Conservation (phyloP, 2,329 filamentous ascomycete genomes). For the Massarina eburnea region DNA sequence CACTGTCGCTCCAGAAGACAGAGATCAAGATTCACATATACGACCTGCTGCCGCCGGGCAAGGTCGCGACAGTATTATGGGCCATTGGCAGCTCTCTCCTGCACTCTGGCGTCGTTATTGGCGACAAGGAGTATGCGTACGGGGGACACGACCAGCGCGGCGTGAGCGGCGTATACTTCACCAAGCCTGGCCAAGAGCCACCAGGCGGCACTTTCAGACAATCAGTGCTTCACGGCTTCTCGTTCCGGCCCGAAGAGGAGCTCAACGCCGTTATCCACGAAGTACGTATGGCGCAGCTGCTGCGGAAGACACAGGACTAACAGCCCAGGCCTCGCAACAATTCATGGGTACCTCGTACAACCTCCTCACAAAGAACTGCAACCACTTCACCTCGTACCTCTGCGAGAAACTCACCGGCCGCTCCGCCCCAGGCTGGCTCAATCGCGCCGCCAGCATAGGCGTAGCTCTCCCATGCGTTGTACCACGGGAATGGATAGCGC, state of each 20-base stretch:
- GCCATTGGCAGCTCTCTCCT: constrained; percentile 74
- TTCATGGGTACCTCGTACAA: constrained; percentile 80
- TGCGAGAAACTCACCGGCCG: constrained; percentile 72
- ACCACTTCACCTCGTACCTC: constrained; percentile 80
- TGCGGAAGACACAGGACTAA: constrained; percentile 13
- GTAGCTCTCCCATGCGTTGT: constrained; percentile 80
- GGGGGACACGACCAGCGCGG: constrained; percentile 74
- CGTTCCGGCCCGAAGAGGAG: constrained; percentile 67
- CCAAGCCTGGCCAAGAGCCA: constrained; percentile 68
- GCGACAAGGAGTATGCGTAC: constrained; percentile 79
- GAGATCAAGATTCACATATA: constrained; percentile 78
- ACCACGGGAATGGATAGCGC: constrained; percentile 77
- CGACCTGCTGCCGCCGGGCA: constrained; percentile 74
- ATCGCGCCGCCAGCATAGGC: constrained; percentile 81
- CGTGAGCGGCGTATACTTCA: constrained; percentile 82
- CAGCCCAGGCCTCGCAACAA: constrained; percentile 60
- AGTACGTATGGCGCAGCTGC: constrained; percentile 20
- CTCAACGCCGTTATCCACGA: constrained; percentile 69
- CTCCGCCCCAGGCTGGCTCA: constrained; percentile 73
- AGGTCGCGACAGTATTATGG: constrained; percentile 76
- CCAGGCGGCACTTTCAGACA: constrained; percentile 76
- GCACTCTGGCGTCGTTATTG: constrained; percentile 81
- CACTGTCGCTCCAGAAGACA: constrained; percentile 69
- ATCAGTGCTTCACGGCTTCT: constrained; percentile 78
- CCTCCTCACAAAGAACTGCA: constrained; percentile 81